These are phyloP conservation scores for Borealophlyctis nickersoniae DNA, from an alignment of 192 early-diverging fungal species.

Conservation along the genomic window DNA sequence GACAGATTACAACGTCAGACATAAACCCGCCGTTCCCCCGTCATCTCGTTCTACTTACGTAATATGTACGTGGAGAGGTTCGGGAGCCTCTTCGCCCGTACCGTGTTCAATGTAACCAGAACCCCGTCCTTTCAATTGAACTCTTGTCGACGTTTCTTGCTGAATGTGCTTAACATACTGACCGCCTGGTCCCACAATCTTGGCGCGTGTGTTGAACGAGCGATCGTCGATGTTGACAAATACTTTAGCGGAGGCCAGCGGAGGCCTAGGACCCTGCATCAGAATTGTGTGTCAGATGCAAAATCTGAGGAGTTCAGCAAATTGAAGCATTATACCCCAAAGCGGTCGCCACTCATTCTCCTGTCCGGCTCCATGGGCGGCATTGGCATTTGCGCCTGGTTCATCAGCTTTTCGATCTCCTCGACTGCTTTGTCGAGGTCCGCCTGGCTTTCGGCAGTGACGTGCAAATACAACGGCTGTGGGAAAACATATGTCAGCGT, in stretches of 20 bases:
- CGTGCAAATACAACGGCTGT: slow-evolving; percentile 69
- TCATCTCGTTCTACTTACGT: slow-evolving; percentile 49
- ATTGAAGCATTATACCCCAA: not conserved
- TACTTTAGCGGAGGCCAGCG: slow-evolving; percentile 53
- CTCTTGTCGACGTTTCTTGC: slow-evolving; percentile 67
- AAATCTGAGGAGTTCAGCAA: not conserved
- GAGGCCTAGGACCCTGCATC: slow-evolving; percentile 9
- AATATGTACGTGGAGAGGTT: slow-evolving; percentile 80
- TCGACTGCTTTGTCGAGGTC: slow-evolving; percentile 66
- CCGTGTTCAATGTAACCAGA: slow-evolving; percentile 73
- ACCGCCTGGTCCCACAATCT: slow-evolving; percentile 80
- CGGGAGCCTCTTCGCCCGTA: slow-evolving; percentile 62
- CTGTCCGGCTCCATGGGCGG: slow-evolving; percentile 17
- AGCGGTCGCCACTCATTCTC: not conserved
- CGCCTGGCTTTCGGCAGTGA: slow-evolving; percentile 66
- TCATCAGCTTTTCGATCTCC: slow-evolving; percentile 74
- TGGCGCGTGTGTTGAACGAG: slow-evolving; percentile 79
- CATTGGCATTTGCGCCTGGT: slow-evolving; percentile 49
- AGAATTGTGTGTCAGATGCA: too few species aligned
- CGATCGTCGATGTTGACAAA: slow-evolving; percentile 71
- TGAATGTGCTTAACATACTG: slow-evolving; percentile 87
- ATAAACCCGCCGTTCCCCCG: not conserved
- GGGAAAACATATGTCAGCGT: not conserved
- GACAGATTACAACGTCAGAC: slow-evolving; percentile 1
- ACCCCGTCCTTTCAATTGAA: slow-evolving; percentile 80